Percentiles rank a stretch among this genome's conserved stretches.
Conservation (phyloP, 129 eudicot species). For the Pittosporum tobira region DNA sequence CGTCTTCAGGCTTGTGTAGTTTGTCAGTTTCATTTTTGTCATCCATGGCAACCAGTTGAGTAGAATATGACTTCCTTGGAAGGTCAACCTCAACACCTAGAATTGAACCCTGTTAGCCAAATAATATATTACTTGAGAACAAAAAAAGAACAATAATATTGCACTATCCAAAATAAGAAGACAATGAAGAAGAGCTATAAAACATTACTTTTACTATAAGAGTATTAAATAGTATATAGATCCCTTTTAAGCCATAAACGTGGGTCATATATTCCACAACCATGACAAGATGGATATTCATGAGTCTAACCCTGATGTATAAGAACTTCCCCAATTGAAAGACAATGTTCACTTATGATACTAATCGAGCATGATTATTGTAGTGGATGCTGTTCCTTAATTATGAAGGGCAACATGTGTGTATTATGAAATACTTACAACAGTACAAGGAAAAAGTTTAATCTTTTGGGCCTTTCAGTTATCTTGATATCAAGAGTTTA, state of each 20-base stretch:
- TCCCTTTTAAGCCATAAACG: neutral
- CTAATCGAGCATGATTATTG: too few relatives aligned
- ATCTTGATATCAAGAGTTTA: too few relatives aligned
- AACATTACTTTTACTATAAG: too few relatives aligned
- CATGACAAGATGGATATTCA: neutral
- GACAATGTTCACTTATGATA: too few relatives aligned
- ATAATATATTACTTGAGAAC: constrained; percentile 35
- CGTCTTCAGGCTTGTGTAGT: constrained; percentile 39
- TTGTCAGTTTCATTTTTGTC: constrained; percentile 21
- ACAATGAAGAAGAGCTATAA: neutral
- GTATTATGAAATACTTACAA: too few relatives aligned
- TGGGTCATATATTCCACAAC: neutral
- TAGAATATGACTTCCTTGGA: constrained; percentile 35
- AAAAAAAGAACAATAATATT: neutral
- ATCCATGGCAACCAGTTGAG: constrained; percentile 28
- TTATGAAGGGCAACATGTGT: too few relatives aligned
- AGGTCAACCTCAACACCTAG: constrained; percentile 74
- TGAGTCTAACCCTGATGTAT: neutral
- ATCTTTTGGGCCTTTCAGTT: too few relatives aligned
- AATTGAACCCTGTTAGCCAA: constrained; percentile 87
- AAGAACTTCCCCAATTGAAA: neutral
- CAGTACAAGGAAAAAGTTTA: too few relatives aligned
- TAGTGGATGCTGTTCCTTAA: too few relatives aligned
- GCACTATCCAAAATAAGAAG: neutral
- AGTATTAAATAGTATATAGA: neutral